These are phyloP conservation scores for Perilla frutescens DNA, from an alignment of 257 asterid genomes.

Conservation along the genomic window DNA sequence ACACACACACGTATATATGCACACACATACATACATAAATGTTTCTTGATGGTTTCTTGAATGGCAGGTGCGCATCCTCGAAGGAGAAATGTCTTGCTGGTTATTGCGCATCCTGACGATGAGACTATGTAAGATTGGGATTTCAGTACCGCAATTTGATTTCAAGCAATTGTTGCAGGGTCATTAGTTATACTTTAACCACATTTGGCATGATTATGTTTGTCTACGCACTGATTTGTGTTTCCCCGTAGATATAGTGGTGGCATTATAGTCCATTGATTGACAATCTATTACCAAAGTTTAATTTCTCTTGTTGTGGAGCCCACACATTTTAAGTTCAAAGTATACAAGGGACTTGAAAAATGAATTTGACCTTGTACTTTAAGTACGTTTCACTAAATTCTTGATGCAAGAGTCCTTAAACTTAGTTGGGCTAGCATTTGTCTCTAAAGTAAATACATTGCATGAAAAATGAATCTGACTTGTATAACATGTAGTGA, in stretches of 20 bases:
- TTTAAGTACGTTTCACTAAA: too few relatives aligned
- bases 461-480: neutral
- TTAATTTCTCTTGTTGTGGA: neutral
- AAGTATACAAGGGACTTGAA: neutral
- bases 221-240: neutral
- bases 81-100: constrained; percentile 72
- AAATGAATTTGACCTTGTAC: neutral
- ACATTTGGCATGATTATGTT: neutral
- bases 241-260: neutral
- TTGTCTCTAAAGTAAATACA: neutral
- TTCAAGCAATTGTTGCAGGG: neutral
- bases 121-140: constrained; percentile 76
- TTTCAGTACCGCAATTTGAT: constrained; percentile 25
- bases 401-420: neutral
- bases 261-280: constrained; percentile 3
- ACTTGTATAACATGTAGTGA: neutral
- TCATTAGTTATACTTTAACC: neutral
- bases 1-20: too few relatives aligned
- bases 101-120: constrained; percentile 94
- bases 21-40: too few relatives aligned
- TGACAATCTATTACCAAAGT: neutral
- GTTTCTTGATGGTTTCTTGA: neutral
- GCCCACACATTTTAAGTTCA: neutral
- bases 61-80: constrained; percentile 43
- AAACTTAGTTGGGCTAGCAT: neutral